These are phyloP conservation scores for Gonapodya sp. DNA, from an alignment of 192 early-diverging fungal species.

Conservation along the genomic window DNA sequence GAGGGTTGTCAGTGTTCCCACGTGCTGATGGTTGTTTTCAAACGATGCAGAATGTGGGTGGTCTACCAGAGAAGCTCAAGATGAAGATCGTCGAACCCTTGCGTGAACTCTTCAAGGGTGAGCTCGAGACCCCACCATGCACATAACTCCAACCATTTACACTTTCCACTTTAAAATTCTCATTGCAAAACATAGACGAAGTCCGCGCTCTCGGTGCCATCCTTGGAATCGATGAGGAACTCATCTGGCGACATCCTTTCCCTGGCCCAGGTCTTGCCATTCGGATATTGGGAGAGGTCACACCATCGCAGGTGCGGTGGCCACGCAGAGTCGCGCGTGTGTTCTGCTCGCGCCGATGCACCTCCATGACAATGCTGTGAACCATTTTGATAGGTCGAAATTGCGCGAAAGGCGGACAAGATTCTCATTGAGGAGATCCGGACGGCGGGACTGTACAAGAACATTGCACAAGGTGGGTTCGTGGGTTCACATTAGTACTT, in stretches of 20 bases:
- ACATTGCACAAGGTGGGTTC: slow-evolving; percentile 73
- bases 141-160: too few relatives aligned
- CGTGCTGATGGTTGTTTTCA: neutral
- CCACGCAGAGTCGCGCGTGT: too few relatives aligned
- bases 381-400: slow-evolving; percentile 85
- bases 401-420: slow-evolving; percentile 88
- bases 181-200: slow-evolving; percentile 47
- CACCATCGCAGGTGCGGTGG: slow-evolving; percentile 45
- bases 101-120: slow-evolving; percentile 91
- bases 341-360: neutral
- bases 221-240: slow-evolving; percentile 82
- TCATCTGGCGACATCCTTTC: slow-evolving; percentile 99
- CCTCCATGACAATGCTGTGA: neutral
- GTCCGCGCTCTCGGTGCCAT: slow-evolving; percentile 90
- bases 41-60: slow-evolving; percentile 82
- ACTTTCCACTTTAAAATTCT: neutral
- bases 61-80: slow-evolving; percentile 92
- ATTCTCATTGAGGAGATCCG: slow-evolving; percentile 99
- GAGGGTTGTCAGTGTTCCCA: neutral
- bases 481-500: neutral
- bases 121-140: too few relatives aligned
- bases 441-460: slow-evolving; percentile 89
- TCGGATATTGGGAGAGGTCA: slow-evolving; percentile 93
- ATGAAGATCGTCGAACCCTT: slow-evolving; percentile 96
- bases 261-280: slow-evolving; percentile 99